Evolutionary conservation across 2,329 filamentous ascomycete species (phyloP).

Genomic region (Paecilomyces niveus): DNA sequence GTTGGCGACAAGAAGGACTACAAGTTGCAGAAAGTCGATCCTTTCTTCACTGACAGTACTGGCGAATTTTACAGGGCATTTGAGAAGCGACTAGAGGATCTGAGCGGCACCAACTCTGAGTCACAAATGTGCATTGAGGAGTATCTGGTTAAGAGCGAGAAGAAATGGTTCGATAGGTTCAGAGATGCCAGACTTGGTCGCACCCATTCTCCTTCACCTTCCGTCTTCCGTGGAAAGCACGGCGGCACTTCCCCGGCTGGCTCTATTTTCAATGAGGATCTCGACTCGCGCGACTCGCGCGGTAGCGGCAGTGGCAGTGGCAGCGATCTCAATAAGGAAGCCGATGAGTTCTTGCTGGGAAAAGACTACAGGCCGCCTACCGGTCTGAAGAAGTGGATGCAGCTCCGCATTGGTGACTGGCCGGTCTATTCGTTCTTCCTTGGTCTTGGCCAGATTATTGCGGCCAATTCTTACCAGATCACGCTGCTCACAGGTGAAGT

Average conservation of each 20-base stretch:
- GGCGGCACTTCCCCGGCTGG: conserved; percentile 28
- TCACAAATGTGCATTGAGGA: conserved; percentile 57
- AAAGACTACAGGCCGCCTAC: conserved; percentile 51
- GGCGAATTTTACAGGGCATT: conserved; percentile 56
- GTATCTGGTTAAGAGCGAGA: conserved; percentile 58
- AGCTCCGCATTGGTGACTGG: conserved; percentile 56
- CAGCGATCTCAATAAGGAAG: conserved; percentile 28
- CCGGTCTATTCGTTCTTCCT: conserved; percentile 57
- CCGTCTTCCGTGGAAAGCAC: conserved; percentile 22
- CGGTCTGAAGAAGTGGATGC: conserved; percentile 49
- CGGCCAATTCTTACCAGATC: conserved; percentile 61
- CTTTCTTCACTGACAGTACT: conserved; percentile 59
- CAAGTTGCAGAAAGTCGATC: conserved; percentile 59
- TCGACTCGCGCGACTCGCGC: conserved; percentile 21
- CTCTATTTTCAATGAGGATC: conserved; percentile 35
- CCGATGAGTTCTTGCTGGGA: conserved; percentile 52
- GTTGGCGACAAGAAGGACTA: conserved; percentile 56
- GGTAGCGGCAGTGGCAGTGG: conserved; percentile 25
- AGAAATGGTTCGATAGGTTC: conserved; percentile 58
- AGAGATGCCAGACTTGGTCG: conserved; percentile 53
- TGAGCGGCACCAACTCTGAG: conserved; percentile 53
- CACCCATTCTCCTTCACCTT: conserved; percentile 33
- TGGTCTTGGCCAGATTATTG: conserved; percentile 56
- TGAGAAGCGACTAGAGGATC: conserved; percentile 48
- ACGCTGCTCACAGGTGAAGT: conserved; percentile 59